Base-by-base conservation (phyloP, 1,139 yeast genomes). In the Hyphopichia buzzinii region DNA sequence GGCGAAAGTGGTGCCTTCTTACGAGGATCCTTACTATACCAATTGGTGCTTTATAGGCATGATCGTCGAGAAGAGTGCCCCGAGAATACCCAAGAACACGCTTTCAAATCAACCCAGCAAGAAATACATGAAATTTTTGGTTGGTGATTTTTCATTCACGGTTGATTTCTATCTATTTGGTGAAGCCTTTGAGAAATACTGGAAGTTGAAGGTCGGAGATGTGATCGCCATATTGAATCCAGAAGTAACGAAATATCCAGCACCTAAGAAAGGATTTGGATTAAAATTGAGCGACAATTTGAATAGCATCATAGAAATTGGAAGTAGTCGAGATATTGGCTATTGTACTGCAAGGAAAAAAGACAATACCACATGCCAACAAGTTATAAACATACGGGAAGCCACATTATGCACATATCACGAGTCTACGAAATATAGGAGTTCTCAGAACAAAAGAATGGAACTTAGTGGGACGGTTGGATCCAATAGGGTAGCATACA, bases 11-110 rank as follows among this genome's bases (percentile, higher is more conserved):
- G 48, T 58, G 28, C 83, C 92, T 4, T 95, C 96, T 1, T 89
- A 74, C 50, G 56, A 61, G 4, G 84, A 84, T 35, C 96, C 96
- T 0, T 61, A 66, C 24, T 82, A 81, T 48, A 61, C 82, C 11
- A 89, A 90, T 51, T 89, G 87, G 84, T 81, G 84, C 16, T 72
- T 84, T 8, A 54, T 82, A 17, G 97, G 95, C 1, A 71, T 85
- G 7, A 65, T 90, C 0, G 66, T 79, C 4, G 54, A 58, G 24
- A 89, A 88, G 51, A 64, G 79, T 3, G 75, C 70, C 5, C 70
- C 84, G 1, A 70, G 67, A 42, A 54, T 62, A n/a, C 61, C 79
- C 0, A 50, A 63, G 14, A 64, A 71, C 32, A 62, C 64, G 4
- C 55, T 53, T 13, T 59, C 67, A 3, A 47, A 50, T 21, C 10